Evolutionary conservation across 371 early-diverging fungal species (phyloP), one percentile per base, ranked within the genome.

Genomic region (Catenaria anguillulae): DNA sequence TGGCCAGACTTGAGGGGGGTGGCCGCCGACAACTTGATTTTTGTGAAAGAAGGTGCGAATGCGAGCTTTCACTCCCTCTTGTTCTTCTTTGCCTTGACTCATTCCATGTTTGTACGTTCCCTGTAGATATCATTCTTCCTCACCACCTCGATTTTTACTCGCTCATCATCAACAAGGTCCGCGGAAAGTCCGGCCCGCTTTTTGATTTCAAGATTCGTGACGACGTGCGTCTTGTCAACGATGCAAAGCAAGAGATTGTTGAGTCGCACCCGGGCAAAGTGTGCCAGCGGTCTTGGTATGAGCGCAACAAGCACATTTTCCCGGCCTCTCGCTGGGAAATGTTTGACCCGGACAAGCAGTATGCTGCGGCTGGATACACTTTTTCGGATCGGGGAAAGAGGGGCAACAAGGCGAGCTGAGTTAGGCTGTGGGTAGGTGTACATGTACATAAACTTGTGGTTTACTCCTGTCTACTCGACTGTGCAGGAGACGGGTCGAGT

Each of bases 61-160:
- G n/a, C n/a, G n/a, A n/a, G n/a, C n/a, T n/a, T n/a, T n/a, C n/a
- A n/a, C n/a, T n/a, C n/a, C n/a, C n/a, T n/a, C n/a, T n/a, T n/a
- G n/a, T n/a, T n/a, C n/a, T n/a, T n/a, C n/a, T n/a, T n/a, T n/a
- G n/a, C n/a, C n/a, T n/a, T n/a, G n/a, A n/a, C n/a, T n/a, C n/a
- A n/a, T n/a, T n/a, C n/a, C n/a, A n/a, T n/a, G n/a, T n/a, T n/a
- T n/a, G n/a, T n/a, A n/a, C n/a, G n/a, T n/a, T n/a, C n/a, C n/a
- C n/a, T n/a, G n/a, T n/a, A n/a, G 95, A 95, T 78, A 67, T 95
- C 62, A 92, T 95, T 63, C 89, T 95, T 61, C 95, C 95, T 24
- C 92, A 92, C 71, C 91, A 93, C 65, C 90, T 87, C 69, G 88
- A 93, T 8, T 95, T 95, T 67, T 95, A 95, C 74, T 95, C 94